Base-by-base conservation (phyloP, 371 early-diverging fungal genomes). In the Neoconidiobolus thromboides region DNA sequence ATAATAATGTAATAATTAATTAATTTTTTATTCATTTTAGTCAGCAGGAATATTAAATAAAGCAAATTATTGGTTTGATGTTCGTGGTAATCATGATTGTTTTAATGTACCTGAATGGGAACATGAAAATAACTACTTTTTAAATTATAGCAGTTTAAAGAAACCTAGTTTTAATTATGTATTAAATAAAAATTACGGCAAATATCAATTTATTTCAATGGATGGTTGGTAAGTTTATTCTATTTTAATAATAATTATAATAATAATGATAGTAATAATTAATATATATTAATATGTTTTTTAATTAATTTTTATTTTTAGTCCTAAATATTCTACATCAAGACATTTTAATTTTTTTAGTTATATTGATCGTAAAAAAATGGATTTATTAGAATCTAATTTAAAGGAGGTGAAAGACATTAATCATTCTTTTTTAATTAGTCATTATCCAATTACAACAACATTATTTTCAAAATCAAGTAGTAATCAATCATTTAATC, bases 291-390 rank as follows among this genome's bases (percentile, higher is more conserved):
- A 26, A 26, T 26, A 26, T 26, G 26, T 26, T 26, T 26, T 26
- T 26, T 26, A 26, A 26, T 26, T 26, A 26, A 26, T 26, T 26
- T 26, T 26, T 26, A 26, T 26, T 26, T 26, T 26, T 61, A 80
- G 83, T 58, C 90, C 91, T 0, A 74, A 75, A 50, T 69, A 71
- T n/a, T 91, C 92, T 3, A 79, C 87, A 36, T 74, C 82, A 3
- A 69, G 91, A 41, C 93, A 92, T 1, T 76, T 90, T 68, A 93
- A 93, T 63, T 91, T 93, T 63, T 93, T 93, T 67, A 91, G 92
- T 1, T 78, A 81, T 63, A 66, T 91, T 50, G 86, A 86, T 41
- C 75, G 75, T 2, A 65, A 67, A 36, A 84, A 82, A 39, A 84
- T 93, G 86, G 78, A 87, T 69, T 66, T 70, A 40, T 66, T 93